Base-by-base conservation (phyloP, 208 protist species). In the Phytomonas sp. region DNA sequence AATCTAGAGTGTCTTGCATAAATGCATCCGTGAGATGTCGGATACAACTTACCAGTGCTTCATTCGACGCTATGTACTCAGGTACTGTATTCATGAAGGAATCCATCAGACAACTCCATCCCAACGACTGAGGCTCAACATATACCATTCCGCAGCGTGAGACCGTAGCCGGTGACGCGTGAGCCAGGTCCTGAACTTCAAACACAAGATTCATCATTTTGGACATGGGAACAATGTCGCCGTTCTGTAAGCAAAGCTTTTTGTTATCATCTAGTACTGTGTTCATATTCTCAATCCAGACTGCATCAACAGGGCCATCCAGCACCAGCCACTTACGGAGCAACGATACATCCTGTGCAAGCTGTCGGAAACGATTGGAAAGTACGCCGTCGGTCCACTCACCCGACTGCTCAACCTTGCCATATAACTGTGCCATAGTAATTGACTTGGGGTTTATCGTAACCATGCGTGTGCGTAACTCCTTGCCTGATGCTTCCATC, bases 211-310 rank as follows among this genome's bases (percentile, higher is more conserved):
- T 98, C 92, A 98, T 97, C 40, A 84, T 88, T 60, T 91, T 88
- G 30, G 88, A 92, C 97, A 99, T 98, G 64, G 95, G 88, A 75
- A 99, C 98, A 71, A 98, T 98, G 77, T 99, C 96, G 61, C 96
- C 95, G 73, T 95, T 97, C 62, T 98, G 91, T 63, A 99, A 82
- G 74, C 98, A 99, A 46, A 99, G 91, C 75, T 98, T 98, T 85
- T 98, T 99, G 85, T 99, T 99, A 80, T 99, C 98, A 78, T 99
- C 98, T 17, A 99, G 89, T 30, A 99, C 97, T 26, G 98, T 99
- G 87, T 99, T 99, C 97, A 99, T 98, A 79, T 98, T 99, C 81
- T 99, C 98, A 87, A 99, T 99, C 98, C 98, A 99, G 59, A 99
- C 84, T n/a, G 98, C 97, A 78, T 99, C 98, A 9, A 99, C 98